phyloP scores from a whole-genome alignment of 2,329 filamentous ascomycete species.

The Monosporascus cannonballus region DNA sequence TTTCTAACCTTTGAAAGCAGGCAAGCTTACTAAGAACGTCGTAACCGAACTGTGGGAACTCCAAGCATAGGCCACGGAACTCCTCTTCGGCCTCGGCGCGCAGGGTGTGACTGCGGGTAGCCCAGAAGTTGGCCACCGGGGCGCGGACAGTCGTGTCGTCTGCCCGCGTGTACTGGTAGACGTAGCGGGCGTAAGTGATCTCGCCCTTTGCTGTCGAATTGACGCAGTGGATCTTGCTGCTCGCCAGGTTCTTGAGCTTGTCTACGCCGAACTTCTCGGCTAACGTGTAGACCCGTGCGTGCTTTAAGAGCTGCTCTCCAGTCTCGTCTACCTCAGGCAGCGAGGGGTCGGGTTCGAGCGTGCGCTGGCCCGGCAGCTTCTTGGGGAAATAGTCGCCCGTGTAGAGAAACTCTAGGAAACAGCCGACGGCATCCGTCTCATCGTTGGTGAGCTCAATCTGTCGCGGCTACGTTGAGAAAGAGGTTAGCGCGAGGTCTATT shows the following conservation, averaged over 20 bases:
- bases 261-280: conserved; percentile 70
- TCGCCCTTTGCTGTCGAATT: conserved; percentile 83
- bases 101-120: conserved; percentile 70
- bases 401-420: conserved; percentile 79
- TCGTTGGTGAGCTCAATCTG: conserved; percentile 63
- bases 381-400: conserved; percentile 81
- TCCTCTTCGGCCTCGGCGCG: conserved; percentile 81
- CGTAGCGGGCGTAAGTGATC: conserved; percentile 85
- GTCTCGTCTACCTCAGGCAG: conserved; percentile 64
- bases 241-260: conserved; percentile 68
- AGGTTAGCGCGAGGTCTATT: neutral
- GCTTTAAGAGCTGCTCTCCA: conserved; percentile 79
- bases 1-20: conserved; percentile 8
- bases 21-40: conserved; percentile 70
- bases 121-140: conserved; percentile 89
- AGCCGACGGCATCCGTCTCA: conserved; percentile 67
- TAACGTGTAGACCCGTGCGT: conserved; percentile 84
- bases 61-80: conserved; percentile 78
- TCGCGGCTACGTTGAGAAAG: conserved; percentile 40
- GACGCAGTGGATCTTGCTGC: conserved; percentile 87
- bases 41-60: conserved; percentile 88
- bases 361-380: conserved; percentile 54
- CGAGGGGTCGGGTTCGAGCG: conserved; percentile 63
- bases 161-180: conserved; percentile 68
- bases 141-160: conserved; percentile 70